phyloP scores from a whole-genome alignment of 1,139 yeast species.

The Suhomyces maxii region DNA sequence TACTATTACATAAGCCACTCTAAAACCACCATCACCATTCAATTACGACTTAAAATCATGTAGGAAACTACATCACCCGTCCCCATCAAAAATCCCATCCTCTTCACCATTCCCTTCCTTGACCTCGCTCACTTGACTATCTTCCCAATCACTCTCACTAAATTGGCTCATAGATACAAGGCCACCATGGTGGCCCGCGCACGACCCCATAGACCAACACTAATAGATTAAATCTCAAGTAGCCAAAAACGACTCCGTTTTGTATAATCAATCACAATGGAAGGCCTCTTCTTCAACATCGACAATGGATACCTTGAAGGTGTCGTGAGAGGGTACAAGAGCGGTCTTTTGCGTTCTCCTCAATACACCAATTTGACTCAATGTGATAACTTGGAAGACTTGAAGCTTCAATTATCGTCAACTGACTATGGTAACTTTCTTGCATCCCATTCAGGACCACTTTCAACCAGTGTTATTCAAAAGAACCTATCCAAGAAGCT shows the following conservation, averaged over 20 bases:
- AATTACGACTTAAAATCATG: too few relatives aligned
- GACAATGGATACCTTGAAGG: conserved; percentile 93
- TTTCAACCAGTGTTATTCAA: conserved; percentile 82
- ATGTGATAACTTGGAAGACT: conserved; percentile 91
- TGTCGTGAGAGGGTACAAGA: conserved; percentile 88
- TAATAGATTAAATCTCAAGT: neutral
- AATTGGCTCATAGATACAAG: too few relatives aligned
- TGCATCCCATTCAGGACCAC: conserved; percentile 76
- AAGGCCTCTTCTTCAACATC: conserved; percentile 82
- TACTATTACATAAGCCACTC: too few relatives aligned
- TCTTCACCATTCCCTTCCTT: too few relatives aligned
- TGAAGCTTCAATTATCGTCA: conserved; percentile 88
- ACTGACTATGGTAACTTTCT: conserved; percentile 94
- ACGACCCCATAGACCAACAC: conserved; percentile 2
- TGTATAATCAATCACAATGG: conserved; percentile 48
- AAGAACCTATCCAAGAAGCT: conserved; percentile 73
- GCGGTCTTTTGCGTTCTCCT: conserved; percentile 71
- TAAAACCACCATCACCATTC: too few relatives aligned
- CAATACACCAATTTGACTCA: conserved; percentile 93
- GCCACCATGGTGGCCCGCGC: neutral
- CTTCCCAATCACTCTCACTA: too few relatives aligned
- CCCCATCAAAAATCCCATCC: too few relatives aligned
- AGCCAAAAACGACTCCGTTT: neutral
- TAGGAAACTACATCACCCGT: too few relatives aligned
- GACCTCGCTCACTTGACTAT: too few relatives aligned